Percentiles rank a stretch among this genome's conserved stretches.
These are phyloP conservation scores for Meira miltonrushii DNA, from an alignment of 1,284 basidiomycete genomes.

Conservation along the genomic window DNA sequence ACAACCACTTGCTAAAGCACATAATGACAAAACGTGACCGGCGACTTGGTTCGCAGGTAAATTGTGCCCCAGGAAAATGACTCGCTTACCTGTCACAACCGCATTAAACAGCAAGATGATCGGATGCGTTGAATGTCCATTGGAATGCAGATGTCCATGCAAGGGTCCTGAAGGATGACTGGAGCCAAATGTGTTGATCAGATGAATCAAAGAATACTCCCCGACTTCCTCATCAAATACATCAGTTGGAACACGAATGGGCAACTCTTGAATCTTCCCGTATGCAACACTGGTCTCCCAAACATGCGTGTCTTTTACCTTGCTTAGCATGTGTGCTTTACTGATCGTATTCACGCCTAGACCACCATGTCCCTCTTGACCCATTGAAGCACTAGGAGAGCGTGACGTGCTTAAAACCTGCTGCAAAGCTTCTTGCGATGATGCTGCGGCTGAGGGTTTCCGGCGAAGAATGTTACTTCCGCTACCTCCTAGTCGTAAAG, in stretches of 20 bases:
- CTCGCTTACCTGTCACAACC: conserved; percentile 82
- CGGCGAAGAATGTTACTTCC: background rate
- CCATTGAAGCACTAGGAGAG: background rate
- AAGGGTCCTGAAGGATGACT: conserved; percentile 65
- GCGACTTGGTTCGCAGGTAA: conserved; percentile 72
- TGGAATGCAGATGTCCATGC: conserved; percentile 87
- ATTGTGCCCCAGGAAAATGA: conserved; percentile 85
- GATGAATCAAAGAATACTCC: conserved; percentile 89
- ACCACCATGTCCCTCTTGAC: background rate
- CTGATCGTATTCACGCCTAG: background rate
- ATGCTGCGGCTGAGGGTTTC: background rate
- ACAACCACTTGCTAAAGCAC: conserved; percentile 82
- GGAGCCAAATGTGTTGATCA: conserved; percentile 80
- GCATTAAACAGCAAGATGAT: conserved; percentile 93
- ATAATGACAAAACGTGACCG: conserved; percentile 83
- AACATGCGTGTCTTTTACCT: conserved; percentile 75
- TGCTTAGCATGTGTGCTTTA: background rate
- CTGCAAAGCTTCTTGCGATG: background rate
- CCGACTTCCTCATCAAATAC: conserved; percentile 76
- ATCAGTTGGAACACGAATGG: conserved; percentile 36
- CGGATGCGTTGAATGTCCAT: conserved; percentile 81
- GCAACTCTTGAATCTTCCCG: conserved; percentile 25
- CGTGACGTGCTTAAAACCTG: background rate
- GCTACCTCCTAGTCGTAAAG: conserved; percentile 11
- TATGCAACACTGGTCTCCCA: conserved; percentile 79